Percentiles rank a stretch among this genome's conserved stretches.
Evolutionary conservation across 768 basidiomycete genomes (phyloP).

Genomic region (Russula brevipes): DNA sequence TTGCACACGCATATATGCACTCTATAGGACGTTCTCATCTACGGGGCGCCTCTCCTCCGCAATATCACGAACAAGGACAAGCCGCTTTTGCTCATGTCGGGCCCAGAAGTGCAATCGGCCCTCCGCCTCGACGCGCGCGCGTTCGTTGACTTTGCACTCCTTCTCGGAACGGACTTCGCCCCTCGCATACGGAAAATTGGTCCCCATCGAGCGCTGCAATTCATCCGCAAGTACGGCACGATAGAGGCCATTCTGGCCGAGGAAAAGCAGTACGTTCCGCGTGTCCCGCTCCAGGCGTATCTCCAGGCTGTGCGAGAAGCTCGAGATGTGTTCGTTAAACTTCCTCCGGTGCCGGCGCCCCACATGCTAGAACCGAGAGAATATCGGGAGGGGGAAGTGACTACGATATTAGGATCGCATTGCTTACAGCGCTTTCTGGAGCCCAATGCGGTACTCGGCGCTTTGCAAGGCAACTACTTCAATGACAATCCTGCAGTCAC

Average conservation of each 20-base stretch:
- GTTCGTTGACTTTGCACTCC: slow-evolving; percentile 80
- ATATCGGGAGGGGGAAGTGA: slow-evolving; percentile 41
- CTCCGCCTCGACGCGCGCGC: slow-evolving; percentile 52
- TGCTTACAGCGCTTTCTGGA: slow-evolving; percentile 40
- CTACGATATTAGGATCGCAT: slow-evolving; percentile 46
- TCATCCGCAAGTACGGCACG: slow-evolving; percentile 62
- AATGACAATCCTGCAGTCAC: slow-evolving; percentile 46
- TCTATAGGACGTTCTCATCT: slow-evolving; percentile 74
- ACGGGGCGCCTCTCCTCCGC: slow-evolving; percentile 76
- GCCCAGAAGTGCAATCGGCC: slow-evolving; percentile 51
- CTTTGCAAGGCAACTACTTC: slow-evolving; percentile 62
- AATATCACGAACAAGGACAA: slow-evolving; percentile 58
- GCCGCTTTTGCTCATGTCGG: slow-evolving; percentile 62
- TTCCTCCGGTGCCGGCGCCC: slow-evolving; percentile 56
- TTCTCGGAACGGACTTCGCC: slow-evolving; percentile 89
- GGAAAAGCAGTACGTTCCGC: slow-evolving; percentile 48
- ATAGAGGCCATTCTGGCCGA: slow-evolving; percentile 65
- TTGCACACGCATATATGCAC: no score
- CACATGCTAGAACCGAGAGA: slow-evolving; percentile 34
- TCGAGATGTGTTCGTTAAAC: slow-evolving; percentile 55
- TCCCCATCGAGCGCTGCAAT: slow-evolving; percentile 67
- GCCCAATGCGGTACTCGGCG: slow-evolving; percentile 41
- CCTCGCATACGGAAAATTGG: slow-evolving; percentile 80
- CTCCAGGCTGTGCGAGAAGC: slow-evolving; percentile 59
- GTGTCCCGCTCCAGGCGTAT: slow-evolving; percentile 46